These are phyloP conservation scores for Apostasia shenzhenica DNA, from an alignment of 106 monocot genomes.

Conservation along the genomic window DNA sequence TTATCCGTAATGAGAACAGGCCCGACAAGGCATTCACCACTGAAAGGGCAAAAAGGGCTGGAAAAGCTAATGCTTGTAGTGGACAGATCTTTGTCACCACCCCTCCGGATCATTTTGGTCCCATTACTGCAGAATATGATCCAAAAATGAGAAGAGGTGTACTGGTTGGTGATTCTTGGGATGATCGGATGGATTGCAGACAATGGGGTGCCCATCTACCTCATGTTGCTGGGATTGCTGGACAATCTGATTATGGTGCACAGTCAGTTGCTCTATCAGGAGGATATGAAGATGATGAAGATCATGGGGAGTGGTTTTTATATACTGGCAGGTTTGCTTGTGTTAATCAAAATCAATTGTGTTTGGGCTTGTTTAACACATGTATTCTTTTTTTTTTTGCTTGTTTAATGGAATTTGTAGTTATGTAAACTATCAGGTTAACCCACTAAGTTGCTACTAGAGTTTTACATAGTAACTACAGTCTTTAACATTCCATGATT, in stretches of 20 bases:
- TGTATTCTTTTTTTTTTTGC: too few species aligned
- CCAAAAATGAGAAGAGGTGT: constrained; percentile 42
- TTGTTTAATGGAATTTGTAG: too few species aligned
- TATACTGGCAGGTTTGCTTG: constrained; percentile 48
- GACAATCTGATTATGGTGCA: constrained; percentile 43
- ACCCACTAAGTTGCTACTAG: too few species aligned
- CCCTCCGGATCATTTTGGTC: constrained; percentile 59
- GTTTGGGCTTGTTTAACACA: too few species aligned
- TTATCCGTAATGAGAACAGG: constrained; percentile 38
- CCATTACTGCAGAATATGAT: constrained; percentile 47
- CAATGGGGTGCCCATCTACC: constrained; percentile 66
- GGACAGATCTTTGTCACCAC: constrained; percentile 55
- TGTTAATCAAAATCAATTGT: not conserved
- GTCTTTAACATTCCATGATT: too few species aligned
- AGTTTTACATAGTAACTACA: too few species aligned
- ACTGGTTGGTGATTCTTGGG: constrained; percentile 50
- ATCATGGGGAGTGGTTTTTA: constrained; percentile 64
- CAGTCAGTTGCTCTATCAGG: constrained; percentile 63
- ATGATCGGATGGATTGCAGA: constrained; percentile 51
- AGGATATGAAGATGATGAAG: constrained; percentile 63
- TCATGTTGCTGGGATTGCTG: constrained; percentile 62
- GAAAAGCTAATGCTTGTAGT: constrained; percentile 56
- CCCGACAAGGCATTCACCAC: constrained; percentile 54
- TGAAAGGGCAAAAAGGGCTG: constrained; percentile 45
- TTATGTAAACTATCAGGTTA: too few species aligned